phyloP scores from a whole-genome alignment of 2,329 filamentous ascomycete species.

The Diatrype stigma region DNA sequence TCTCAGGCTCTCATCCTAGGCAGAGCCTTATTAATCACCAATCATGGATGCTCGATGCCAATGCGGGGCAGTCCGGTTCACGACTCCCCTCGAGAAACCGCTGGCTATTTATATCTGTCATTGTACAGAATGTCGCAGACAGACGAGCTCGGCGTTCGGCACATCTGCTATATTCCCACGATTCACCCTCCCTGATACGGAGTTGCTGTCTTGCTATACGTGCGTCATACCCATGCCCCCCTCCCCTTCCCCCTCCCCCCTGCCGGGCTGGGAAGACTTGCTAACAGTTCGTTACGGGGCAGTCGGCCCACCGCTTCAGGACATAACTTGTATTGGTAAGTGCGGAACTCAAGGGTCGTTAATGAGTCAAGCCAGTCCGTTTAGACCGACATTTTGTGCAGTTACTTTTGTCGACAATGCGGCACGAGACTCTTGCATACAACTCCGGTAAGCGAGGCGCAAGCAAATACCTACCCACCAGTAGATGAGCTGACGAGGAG shows the following conservation, averaged over 20 bases:
- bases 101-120: constrained; percentile 69
- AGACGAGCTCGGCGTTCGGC: constrained; percentile 64
- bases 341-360: background rate
- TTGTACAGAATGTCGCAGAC: constrained; percentile 61
- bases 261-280: no score
- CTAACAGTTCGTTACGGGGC: constrained; percentile 6
- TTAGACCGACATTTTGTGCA: constrained; percentile 17
- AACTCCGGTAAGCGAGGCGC: constrained; percentile 42
- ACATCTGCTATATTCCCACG: constrained; percentile 66
- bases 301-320: constrained; percentile 57
- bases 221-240: constrained; percentile 29
- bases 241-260: background rate
- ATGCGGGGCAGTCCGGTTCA: constrained; percentile 60
- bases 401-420: constrained; percentile 64
- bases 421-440: constrained; percentile 63
- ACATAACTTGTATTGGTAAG: constrained; percentile 54
- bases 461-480: background rate
- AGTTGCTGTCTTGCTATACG: constrained; percentile 51
- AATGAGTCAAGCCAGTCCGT: background rate
- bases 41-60: constrained; percentile 59
- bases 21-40: constrained; percentile 1
- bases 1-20: constrained; percentile 5
- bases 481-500: background rate
- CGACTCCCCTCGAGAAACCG: constrained; percentile 55
- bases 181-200: constrained; percentile 52